Evolutionary conservation across 2,329 filamentous ascomycete genomes (phyloP).

Genomic region (Ascochyta fabae): DNA sequence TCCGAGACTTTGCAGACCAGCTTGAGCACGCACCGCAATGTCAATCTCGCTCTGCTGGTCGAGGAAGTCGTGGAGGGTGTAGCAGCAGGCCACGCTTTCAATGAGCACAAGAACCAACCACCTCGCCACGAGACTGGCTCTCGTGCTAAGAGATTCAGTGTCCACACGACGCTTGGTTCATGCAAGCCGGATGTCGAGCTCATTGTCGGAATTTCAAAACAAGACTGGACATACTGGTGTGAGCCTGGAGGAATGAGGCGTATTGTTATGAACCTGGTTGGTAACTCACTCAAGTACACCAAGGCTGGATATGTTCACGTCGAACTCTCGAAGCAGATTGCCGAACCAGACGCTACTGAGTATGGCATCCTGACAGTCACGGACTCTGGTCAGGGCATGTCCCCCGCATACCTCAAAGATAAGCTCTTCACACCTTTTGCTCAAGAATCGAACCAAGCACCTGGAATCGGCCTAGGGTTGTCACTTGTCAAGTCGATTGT

Average conservation of each 20-base stretch:
- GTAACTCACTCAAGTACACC: constrained; percentile 34
- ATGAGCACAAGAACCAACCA: constrained; percentile 26
- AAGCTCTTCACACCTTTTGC: constrained; percentile 29
- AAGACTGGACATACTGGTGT: constrained; percentile 44
- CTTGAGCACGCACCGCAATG: constrained; percentile 42
- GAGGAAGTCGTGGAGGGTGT: constrained; percentile 63
- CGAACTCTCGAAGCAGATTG: constrained; percentile 46
- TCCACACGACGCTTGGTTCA: not conserved
- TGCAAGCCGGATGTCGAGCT: constrained; percentile 45
- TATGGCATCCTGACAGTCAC: constrained; percentile 34
- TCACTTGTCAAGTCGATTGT: constrained; percentile 29
- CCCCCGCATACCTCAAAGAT: constrained; percentile 24
- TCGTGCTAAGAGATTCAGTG: not conserved
- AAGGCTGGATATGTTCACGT: constrained; percentile 21
- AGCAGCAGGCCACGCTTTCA: constrained; percentile 54
- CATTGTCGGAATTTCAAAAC: constrained; percentile 53
- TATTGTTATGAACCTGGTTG: constrained; percentile 34
- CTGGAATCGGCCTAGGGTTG: constrained; percentile 31
- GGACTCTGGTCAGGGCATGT: constrained; percentile 34
- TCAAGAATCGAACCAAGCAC: constrained; percentile 28
- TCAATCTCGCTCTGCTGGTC: constrained; percentile 55
- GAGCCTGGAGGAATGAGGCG: constrained; percentile 22
- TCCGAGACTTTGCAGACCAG: constrained; percentile 28
- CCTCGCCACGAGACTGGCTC: not conserved
- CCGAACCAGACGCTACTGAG: constrained; percentile 49